Evolutionary conservation across 108 stramenopile genomes (phyloP).

Genomic region (Cyclotella sp.): DNA sequence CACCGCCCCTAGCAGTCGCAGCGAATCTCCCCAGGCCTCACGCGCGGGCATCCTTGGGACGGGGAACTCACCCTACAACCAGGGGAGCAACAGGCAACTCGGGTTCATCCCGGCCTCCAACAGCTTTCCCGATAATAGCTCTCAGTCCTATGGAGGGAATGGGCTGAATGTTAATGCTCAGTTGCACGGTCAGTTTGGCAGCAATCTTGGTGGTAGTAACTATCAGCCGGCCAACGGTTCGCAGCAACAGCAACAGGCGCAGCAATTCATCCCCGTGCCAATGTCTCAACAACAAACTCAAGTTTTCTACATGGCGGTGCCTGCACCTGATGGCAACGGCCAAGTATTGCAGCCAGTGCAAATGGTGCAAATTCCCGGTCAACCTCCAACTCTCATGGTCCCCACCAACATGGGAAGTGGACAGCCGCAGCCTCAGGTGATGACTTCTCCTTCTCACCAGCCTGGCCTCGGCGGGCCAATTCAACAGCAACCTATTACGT

Average conservation of each 20-base stretch:
- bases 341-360: constrained; percentile 79
- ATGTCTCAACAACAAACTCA: constrained; percentile 53
- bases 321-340: constrained; percentile 85
- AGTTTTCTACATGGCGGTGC: constrained; percentile 92
- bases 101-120: constrained; percentile 7
- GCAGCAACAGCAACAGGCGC: constrained; percentile 45
- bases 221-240: constrained; percentile 8
- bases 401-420: constrained; percentile 31
- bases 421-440: constrained; percentile 16
- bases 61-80: constrained; percentile 26
- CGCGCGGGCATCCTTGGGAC: constrained; percentile 11
- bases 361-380: constrained; percentile 54
- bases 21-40: constrained; percentile 32
- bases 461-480: constrained; percentile 16
- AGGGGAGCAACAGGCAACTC: neutral
- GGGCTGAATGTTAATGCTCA: neutral
- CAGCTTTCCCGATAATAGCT: constrained; percentile 1
- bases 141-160: constrained; percentile 17
- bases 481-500: neutral
- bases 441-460: constrained; percentile 24
- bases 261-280: constrained; percentile 37
- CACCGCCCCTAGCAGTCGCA: constrained; percentile 52
- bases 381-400: constrained; percentile 43
- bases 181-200: constrained; percentile 21
- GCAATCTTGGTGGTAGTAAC: constrained; percentile 5